Evolutionary conservation across 768 basidiomycete species (phyloP).

Genomic region (Plicaturopsis crispa): DNA sequence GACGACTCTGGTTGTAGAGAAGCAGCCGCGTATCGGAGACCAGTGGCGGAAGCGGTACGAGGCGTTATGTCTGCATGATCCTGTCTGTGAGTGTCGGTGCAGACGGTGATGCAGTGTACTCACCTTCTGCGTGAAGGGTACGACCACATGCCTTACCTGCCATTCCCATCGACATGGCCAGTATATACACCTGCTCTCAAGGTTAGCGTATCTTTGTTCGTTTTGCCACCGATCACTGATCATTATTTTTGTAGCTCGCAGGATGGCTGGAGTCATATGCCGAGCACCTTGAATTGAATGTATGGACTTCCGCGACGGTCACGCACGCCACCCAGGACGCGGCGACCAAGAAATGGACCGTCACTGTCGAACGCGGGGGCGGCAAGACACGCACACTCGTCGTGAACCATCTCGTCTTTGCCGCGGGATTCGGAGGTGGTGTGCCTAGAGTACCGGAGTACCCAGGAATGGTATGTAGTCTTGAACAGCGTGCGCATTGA

Average conservation of each 20-base stretch:
- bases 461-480: slow-evolving; percentile 28
- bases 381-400: slow-evolving; percentile 26
- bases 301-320: slow-evolving; percentile 49
- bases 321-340: slow-evolving; percentile 29
- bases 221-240: not conserved
- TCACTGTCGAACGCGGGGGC: slow-evolving; percentile 28
- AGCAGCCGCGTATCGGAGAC: slow-evolving; percentile 43
- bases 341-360: slow-evolving; percentile 34
- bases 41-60: slow-evolving; percentile 57
- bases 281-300: slow-evolving; percentile 48
- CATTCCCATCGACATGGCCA: slow-evolving; percentile 53
- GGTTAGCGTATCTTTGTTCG: slow-evolving; percentile 15
- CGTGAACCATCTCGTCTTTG: slow-evolving; percentile 44
- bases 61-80: slow-evolving; percentile 46
- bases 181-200: slow-evolving; percentile 43
- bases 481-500: too few species aligned
- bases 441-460: slow-evolving; percentile 35
- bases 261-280: slow-evolving; percentile 64
- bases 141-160: slow-evolving; percentile 49
- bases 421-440: slow-evolving; percentile 45
- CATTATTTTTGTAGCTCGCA: slow-evolving; percentile 36
- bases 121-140: slow-evolving; percentile 27
- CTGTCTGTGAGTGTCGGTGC: slow-evolving; percentile 29
- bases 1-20: slow-evolving; percentile 48
- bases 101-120: not conserved